Conservation (phyloP, 2,329 filamentous ascomycete species). For the Aspergillus sp. region DNA sequence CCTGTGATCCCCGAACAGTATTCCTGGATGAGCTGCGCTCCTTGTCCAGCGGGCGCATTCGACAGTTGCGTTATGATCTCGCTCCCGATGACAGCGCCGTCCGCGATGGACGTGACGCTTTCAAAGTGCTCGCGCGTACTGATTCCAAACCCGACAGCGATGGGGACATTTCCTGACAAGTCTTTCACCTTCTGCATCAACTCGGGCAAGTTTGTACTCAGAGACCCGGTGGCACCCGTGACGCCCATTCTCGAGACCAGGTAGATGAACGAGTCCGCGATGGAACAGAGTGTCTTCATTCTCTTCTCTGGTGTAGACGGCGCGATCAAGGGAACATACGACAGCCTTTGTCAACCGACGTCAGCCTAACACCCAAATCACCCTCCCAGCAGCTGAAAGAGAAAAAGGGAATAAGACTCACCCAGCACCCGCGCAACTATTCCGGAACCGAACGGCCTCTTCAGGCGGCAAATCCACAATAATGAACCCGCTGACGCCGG, state of each 20-base stretch:
- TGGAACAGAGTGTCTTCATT: constrained; percentile 89
- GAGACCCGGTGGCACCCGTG: constrained; percentile 76
- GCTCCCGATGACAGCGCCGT: constrained; percentile 91
- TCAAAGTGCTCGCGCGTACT: constrained; percentile 89
- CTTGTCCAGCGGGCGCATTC: constrained; percentile 62
- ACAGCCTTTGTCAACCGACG: constrained; percentile 35
- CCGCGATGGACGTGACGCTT: constrained; percentile 74
- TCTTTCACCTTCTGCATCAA: constrained; percentile 79
- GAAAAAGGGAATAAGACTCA: constrained; percentile 39
- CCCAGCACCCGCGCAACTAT: constrained; percentile 75
- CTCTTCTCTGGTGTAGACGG: constrained; percentile 83
- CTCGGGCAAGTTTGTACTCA: constrained; percentile 75
- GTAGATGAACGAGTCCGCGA: constrained; percentile 97
- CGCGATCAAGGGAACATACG: constrained; percentile 89
- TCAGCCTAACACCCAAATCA: neutral
- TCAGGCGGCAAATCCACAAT: constrained; percentile 94
- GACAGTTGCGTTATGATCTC: constrained; percentile 80
- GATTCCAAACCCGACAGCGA: constrained; percentile 90
- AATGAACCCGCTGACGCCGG: constrained; percentile 93
- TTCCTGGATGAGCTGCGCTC: constrained; percentile 70
- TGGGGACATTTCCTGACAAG: constrained; percentile 81
- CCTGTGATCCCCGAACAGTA: constrained; percentile 72
- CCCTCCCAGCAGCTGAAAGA: too few relatives aligned
- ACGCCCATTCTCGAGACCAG: constrained; percentile 94
- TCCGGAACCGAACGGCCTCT: constrained; percentile 88